phyloP scores from a whole-genome alignment of 2,329 filamentous ascomycete genomes.

The Pezicula carpinea region DNA sequence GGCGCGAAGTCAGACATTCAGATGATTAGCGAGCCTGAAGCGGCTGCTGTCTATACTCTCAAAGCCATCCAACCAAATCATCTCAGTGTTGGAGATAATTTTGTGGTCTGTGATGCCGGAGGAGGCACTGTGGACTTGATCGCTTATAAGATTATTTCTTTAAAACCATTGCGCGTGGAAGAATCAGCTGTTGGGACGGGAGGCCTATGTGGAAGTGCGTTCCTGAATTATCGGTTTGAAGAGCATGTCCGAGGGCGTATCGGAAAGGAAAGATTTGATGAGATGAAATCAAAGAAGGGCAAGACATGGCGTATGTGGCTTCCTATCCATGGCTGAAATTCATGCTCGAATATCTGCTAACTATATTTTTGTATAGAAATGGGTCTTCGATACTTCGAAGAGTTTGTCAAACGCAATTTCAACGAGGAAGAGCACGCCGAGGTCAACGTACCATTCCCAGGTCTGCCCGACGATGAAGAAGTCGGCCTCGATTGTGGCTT shows the following conservation, averaged over 20 bases:
- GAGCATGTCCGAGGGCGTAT: conserved; percentile 68
- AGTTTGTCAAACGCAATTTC: conserved; percentile 81
- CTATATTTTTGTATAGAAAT: conserved; percentile 37
- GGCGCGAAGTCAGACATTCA: conserved; percentile 65
- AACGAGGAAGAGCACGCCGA: conserved; percentile 74
- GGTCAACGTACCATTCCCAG: conserved; percentile 75
- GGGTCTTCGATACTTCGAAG: conserved; percentile 75
- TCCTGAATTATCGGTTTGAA: conserved; percentile 77
- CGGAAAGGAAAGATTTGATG: conserved; percentile 61
- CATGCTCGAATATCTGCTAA: conserved; percentile 5
- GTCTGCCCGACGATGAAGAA: conserved; percentile 70
- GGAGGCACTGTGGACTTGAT: conserved; percentile 69
- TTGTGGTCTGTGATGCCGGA: conserved; percentile 52
- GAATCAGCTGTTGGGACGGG: conserved; percentile 78
- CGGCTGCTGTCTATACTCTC: conserved; percentile 73
- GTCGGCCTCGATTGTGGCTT: conserved; percentile 73
- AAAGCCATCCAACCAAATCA: conserved; percentile 76
- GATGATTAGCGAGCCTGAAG: conserved; percentile 78
- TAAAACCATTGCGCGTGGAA: conserved; percentile 67
- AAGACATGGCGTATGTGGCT: conserved; percentile 66
- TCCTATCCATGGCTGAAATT: background rate
- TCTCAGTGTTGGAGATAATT: conserved; percentile 60
- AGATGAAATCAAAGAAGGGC: conserved; percentile 72
- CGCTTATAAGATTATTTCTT: conserved; percentile 73
- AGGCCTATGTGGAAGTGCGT: conserved; percentile 71